Percentiles rank a stretch among this genome's conserved stretches.
Conservation (phyloP, 129 eudicot species). For the Apium graveolens region DNA sequence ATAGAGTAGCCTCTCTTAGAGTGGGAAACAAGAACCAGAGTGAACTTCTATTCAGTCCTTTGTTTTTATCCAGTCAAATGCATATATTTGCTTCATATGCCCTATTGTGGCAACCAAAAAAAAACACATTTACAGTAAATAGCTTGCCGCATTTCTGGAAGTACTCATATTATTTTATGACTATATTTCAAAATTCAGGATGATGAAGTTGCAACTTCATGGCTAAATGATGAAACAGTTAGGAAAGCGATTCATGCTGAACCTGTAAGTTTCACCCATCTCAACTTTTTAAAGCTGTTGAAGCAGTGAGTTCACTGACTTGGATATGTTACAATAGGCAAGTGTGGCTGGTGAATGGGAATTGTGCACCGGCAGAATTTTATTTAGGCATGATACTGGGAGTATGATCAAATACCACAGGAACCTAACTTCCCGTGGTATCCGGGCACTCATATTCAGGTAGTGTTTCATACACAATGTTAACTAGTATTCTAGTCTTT, state of each 20-base stretch:
- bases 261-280: conserved; percentile 36
- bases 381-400: conserved; percentile 69
- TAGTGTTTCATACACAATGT: conserved; percentile 10
- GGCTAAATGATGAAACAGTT: conserved; percentile 83
- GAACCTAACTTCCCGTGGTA: conserved; percentile 81
- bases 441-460: conserved; percentile 88
- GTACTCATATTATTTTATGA: neutral
- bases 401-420: conserved; percentile 90
- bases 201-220: conserved; percentile 72
- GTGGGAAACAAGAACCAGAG: neutral
- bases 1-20: neutral
- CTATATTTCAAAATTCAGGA: conserved; percentile 30
- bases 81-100: neutral
- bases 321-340: conserved; percentile 29
- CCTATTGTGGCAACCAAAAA: neutral
- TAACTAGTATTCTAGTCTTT: neutral
- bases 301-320: neutral
- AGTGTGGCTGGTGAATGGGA: conserved; percentile 62
- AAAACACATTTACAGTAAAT: neutral
- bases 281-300: neutral
- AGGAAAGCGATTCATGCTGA: conserved; percentile 94
- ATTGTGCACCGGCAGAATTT: conserved; percentile 57
- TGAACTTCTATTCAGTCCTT: neutral
- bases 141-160: neutral
- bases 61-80: neutral